Percentiles rank a stretch among this genome's conserved stretches.
Conservation (phyloP, 1,284 basidiomycete genomes). For the Lignosus rhinocerotis region DNA sequence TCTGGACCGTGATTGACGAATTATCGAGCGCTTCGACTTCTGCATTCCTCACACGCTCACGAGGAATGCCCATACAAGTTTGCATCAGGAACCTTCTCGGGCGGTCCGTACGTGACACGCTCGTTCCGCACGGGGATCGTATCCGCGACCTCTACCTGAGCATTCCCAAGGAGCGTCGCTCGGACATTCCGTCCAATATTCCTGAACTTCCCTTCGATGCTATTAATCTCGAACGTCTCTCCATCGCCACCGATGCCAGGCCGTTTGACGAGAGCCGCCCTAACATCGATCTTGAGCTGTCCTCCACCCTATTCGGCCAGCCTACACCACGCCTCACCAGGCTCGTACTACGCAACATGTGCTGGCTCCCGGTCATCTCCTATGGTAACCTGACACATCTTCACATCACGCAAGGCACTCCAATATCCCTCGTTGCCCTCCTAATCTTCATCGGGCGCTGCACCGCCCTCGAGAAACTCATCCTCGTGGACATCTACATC, state of each 20-base stretch:
- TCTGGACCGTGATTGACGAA: conserved; percentile 17
- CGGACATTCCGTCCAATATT: conserved; percentile 1
- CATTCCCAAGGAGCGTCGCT: conserved; percentile 1
- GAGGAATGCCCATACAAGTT: conserved; percentile 13
- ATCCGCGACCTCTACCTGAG: conserved; percentile 12
- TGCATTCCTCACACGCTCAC: conserved; percentile 8
- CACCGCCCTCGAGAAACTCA: conserved; percentile 12
- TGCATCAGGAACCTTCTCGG: conserved; percentile 3
- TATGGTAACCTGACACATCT: conserved; percentile 17
- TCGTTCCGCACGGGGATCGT: conserved; percentile 2
- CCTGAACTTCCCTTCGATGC: conserved; percentile 5
- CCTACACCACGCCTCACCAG: neutral
- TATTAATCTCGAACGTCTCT: conserved; percentile 9
- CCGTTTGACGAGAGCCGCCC: conserved; percentile 21
- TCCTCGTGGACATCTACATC: conserved; percentile 20
- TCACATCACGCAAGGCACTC: conserved; percentile 15
- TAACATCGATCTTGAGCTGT: conserved; percentile 7
- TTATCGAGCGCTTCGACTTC: neutral
- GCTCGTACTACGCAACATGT: conserved; percentile 18
- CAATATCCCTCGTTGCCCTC: conserved; percentile 13
- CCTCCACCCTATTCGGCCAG: conserved; percentile 5
- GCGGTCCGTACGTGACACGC: neutral
- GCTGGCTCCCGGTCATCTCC: conserved; percentile 16
- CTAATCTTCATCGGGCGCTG: conserved; percentile 17
- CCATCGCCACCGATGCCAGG: conserved; percentile 9